These are phyloP conservation scores for Collybiopsis confluens DNA, from an alignment of 768 basidiomycete genomes.

Conservation along the genomic window DNA sequence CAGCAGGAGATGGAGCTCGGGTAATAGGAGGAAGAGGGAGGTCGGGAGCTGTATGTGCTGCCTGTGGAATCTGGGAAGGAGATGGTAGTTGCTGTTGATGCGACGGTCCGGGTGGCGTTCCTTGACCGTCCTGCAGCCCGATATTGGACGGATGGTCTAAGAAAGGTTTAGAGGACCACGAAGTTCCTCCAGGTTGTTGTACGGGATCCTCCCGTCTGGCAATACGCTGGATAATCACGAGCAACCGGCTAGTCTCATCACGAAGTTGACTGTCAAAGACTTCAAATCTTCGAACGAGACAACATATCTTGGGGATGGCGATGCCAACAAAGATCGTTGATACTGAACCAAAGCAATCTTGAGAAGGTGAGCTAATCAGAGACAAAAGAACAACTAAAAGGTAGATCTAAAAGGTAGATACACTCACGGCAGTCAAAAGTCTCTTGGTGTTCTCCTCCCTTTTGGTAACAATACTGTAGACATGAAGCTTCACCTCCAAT, in stretches of 20 bases:
- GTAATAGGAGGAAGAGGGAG: neutral
- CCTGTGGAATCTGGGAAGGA: conserved; percentile 14
- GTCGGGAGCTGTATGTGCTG: neutral
- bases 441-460: conserved; percentile 45
- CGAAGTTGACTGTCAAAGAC: conserved; percentile 40
- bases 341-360: conserved; percentile 21
- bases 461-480: conserved; percentile 43
- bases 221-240: conserved; percentile 6
- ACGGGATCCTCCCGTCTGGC: conserved; percentile 2
- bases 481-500: conserved; percentile 45
- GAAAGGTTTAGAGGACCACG: conserved; percentile 1
- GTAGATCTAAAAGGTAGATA: too few species aligned
- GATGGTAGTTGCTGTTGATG: conserved; percentile 4
- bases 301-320: conserved; percentile 37
- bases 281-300: conserved; percentile 34
- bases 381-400: neutral
- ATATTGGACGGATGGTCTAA: neutral
- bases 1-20: conserved; percentile 17
- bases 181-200: too few species aligned
- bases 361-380: conserved; percentile 9
- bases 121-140: neutral
- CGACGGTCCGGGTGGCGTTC: neutral
- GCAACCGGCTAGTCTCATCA: conserved; percentile 14
- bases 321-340: conserved; percentile 37
- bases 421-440: conserved; percentile 52